Base-by-base conservation (phyloP, 208 protist genomes). In the Crithidia brevicula region DNA sequence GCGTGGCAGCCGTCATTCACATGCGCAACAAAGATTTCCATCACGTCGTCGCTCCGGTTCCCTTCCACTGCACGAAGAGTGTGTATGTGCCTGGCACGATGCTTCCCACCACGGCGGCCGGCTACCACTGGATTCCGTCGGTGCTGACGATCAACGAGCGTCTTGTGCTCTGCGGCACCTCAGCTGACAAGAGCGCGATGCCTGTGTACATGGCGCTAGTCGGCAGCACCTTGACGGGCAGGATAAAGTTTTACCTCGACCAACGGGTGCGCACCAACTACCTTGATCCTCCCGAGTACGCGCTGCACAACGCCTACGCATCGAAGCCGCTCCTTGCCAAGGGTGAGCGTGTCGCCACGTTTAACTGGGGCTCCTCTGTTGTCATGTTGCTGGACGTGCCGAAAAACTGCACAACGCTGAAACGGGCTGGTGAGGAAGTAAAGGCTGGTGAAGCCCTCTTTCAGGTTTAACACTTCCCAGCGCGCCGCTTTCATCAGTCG, bases 351-450 rank as follows among this genome's bases (percentile, higher is more conserved):
- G 70, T 96, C 2, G 85, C 83, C 10, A 83, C 77, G 25, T 96
- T 96, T 70, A 74, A 85, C 47, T 96, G 91, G 88, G 91, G 91
- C 27, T 96, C 91, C 31, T 79, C 91, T n/a, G 86, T 96, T 8
- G 87, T 88, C 8, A 45, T 96, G 23, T 49, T 96, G 23, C 58
- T 90, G 60, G 91, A 96, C 75, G 74, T 94, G n/a, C 88, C 88
- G 9, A 59, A 80, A 22, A 63, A 71, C 25, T 79, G 73, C 38
- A 66, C 53, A 11, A 15, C 88, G 3, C 33, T 77, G n/a, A 72
- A 69, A 10, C 60, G 69, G 6, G 66, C 66, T 22, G 88, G 86
- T 1, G 82, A 93, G 23, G 36, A 70, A 10, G 80, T 94, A 15
- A 89, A 90, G 58, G 91, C 85, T 4, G 91, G 91, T 0, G 76